Percentiles rank a stretch among this genome's conserved stretches.
phyloP scores from a whole-genome alignment of 805 yeast species.

The Hanseniaspora pseudoguilliermondii region DNA sequence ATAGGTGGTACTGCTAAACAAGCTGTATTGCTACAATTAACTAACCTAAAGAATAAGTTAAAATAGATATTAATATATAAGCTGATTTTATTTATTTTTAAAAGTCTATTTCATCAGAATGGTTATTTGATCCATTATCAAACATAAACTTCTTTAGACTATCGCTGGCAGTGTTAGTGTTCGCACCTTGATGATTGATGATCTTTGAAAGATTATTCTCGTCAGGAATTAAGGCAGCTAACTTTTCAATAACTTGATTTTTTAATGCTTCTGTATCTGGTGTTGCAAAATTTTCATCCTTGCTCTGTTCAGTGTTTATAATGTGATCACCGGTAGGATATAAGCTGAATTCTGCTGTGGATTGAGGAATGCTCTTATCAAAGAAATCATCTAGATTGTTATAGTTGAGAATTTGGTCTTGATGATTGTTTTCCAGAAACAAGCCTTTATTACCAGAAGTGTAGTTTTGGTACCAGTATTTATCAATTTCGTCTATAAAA shows the following conservation, averaged over 20 bases:
- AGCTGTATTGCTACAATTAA: constrained; percentile 71
- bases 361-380: not conserved
- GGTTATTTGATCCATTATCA: constrained; percentile 2
- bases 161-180: not conserved
- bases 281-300: not conserved
- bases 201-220: not conserved
- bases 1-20: constrained; percentile 93
- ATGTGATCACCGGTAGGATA: not conserved
- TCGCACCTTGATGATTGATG: not conserved
- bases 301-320: not conserved
- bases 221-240: constrained; percentile 6
- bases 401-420: not conserved
- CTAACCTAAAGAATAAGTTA: constrained; percentile 25
- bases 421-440: not conserved
- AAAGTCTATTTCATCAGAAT: constrained; percentile 10
- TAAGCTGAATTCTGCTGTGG: not conserved
- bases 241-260: constrained; percentile 9
- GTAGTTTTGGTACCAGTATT: constrained; percentile 10
- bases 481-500: constrained; percentile 10
- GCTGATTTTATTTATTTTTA: not conserved
- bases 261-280: not conserved
- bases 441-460: not conserved
- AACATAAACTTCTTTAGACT: constrained; percentile 3
- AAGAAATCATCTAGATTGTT: constrained; percentile 3
- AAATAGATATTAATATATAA: not conserved